phyloP scores from a whole-genome alignment of 148 eudicot species.

The Camellia sinensis region DNA sequence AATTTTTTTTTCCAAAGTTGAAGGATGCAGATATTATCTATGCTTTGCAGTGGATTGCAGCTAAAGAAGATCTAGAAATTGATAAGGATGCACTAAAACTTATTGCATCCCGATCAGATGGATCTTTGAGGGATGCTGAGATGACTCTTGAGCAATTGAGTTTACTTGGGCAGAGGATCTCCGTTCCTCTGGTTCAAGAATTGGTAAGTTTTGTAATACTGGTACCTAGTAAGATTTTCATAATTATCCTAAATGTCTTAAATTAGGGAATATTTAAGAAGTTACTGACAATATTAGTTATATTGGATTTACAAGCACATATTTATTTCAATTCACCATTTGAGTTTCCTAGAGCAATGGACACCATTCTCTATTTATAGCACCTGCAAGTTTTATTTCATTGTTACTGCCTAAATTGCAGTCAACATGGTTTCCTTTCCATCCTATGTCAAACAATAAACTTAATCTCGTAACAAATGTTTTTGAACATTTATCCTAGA shows the following conservation, averaged over 20 bases:
- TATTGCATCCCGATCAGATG: constrained; percentile 89
- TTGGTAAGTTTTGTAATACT: constrained; percentile 45
- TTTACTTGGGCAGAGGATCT: constrained; percentile 78
- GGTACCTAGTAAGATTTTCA: neutral
- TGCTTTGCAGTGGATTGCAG: constrained; percentile 79
- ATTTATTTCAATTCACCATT: neutral
- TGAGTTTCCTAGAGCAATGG: neutral
- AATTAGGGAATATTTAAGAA: neutral
- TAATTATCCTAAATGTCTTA: neutral
- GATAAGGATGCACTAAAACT: constrained; percentile 84
- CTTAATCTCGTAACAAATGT: neutral
- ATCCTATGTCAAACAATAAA: neutral
- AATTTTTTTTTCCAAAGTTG: constrained; percentile 85
- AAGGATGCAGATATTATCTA: constrained; percentile 87
- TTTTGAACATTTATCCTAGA: neutral
- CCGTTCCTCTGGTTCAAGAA: constrained; percentile 79
- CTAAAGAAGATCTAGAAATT: constrained; percentile 83
- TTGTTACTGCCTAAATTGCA: neutral
- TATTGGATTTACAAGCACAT: neutral
- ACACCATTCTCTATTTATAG: neutral
- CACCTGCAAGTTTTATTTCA: neutral
- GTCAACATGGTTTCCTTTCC: neutral
- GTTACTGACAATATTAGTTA: neutral
- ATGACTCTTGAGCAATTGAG: constrained; percentile 97
- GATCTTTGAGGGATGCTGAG: constrained; percentile 93